phyloP scores from a whole-genome alignment of 2,329 filamentous ascomycete species.

The Pseudopyricularia cyperi region DNA sequence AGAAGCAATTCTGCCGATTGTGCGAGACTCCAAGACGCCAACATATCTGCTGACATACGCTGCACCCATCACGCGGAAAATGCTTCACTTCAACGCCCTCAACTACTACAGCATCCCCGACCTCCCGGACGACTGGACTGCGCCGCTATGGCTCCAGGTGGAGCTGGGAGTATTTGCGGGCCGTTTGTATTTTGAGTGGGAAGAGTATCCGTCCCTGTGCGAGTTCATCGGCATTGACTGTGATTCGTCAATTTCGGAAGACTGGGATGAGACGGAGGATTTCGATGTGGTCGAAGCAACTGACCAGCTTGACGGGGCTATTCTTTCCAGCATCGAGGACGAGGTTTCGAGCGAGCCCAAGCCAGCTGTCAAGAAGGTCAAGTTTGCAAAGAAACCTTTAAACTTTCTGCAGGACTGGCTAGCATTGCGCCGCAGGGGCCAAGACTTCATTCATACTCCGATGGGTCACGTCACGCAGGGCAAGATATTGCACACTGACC shows the following conservation, averaged over 20 bases:
- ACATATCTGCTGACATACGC: conserved; percentile 43
- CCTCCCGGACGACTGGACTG: conserved; percentile 22
- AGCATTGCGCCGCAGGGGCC: conserved; percentile 35
- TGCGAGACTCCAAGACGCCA: conserved; percentile 14
- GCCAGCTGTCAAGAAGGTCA: neutral
- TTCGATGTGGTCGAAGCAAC: conserved; percentile 1
- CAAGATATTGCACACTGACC: conserved; percentile 29
- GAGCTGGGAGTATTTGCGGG: conserved; percentile 50
- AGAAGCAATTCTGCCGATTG: conserved; percentile 34
- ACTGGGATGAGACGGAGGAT: conserved; percentile 7
- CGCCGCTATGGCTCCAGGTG: conserved; percentile 39
- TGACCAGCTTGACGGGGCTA: neutral
- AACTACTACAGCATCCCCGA: conserved; percentile 37
- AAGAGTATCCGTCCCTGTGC: conserved; percentile 26
- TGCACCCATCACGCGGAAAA: conserved; percentile 44
- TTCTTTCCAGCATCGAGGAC: neutral
- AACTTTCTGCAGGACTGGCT: conserved; percentile 46
- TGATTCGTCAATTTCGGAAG: neutral
- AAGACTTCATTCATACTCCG: conserved; percentile 43
- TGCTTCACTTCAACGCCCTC: conserved; percentile 45
- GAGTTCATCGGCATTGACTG: conserved; percentile 14
- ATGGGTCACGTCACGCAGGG: conserved; percentile 44
- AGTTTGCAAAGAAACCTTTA: conserved; percentile 20
- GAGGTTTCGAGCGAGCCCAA: neutral
- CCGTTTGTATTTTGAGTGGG: conserved; percentile 42